Percentiles rank a stretch among this genome's conserved stretches.
phyloP scores from a whole-genome alignment of 1,284 basidiomycete genomes.

The Boletus mariae region DNA sequence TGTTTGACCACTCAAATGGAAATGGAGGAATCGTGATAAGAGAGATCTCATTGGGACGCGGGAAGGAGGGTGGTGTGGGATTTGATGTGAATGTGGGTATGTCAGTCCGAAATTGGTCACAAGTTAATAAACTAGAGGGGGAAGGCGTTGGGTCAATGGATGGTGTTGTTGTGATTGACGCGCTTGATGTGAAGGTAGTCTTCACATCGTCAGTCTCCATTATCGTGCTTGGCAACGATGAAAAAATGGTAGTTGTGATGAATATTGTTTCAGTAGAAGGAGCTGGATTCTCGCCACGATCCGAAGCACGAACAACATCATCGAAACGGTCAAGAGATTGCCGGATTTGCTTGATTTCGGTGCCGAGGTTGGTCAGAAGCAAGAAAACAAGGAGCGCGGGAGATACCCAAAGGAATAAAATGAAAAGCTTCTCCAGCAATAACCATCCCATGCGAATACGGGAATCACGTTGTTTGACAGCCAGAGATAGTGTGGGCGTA shows the following conservation, averaged over 20 bases:
- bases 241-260: conserved; percentile 35
- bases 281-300: conserved; percentile 16
- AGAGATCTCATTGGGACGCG: conserved; percentile 15
- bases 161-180: conserved; percentile 8
- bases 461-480: conserved; percentile 25
- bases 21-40: conserved; percentile 13
- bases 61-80: conserved; percentile 17
- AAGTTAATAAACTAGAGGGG: conserved; percentile 2
- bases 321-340: conserved; percentile 35
- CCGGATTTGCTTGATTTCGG: conserved; percentile 38
- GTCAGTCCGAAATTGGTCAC: conserved; percentile 11
- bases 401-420: conserved; percentile 29
- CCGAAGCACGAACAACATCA: conserved; percentile 16
- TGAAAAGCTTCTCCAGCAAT: conserved; percentile 29
- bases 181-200: conserved; percentile 1
- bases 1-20: conserved; percentile 27
- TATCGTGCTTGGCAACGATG: conserved; percentile 8
- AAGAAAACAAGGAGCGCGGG: conserved; percentile 33
- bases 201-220: background rate
- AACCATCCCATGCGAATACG: conserved; percentile 18
- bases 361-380: conserved; percentile 32
- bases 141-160: conserved; percentile 4
- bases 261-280: conserved; percentile 25
- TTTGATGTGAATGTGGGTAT: conserved; percentile 8
- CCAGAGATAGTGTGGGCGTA: conserved; percentile 48